Evolutionary conservation across 78 protist species (phyloP).

Genomic region (Carpediemonas membranifera): DNA sequence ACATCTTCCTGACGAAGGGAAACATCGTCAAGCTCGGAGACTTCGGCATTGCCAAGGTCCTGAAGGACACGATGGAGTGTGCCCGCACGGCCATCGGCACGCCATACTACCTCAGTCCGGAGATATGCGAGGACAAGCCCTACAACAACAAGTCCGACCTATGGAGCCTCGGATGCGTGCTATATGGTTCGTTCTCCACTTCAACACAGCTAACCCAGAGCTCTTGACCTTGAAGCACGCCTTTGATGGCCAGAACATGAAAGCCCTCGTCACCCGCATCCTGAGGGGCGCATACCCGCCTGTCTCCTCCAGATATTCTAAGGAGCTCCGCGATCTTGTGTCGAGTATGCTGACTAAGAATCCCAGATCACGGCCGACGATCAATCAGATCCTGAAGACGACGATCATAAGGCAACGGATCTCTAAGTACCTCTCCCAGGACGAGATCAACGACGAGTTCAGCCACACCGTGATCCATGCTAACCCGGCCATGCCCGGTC

Average conservation of each 20-base stretch:
- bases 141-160: conserved; percentile 51
- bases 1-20: background rate
- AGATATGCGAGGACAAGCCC: conserved; percentile 56
- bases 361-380: conserved; percentile 52
- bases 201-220: background rate
- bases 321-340: conserved; percentile 35
- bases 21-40: conserved; percentile 26
- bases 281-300: conserved; percentile 24
- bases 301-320: conserved; percentile 42
- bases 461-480: conserved; percentile 19
- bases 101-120: conserved; percentile 67
- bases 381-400: conserved; percentile 29
- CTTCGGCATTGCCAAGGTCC: conserved; percentile 37
- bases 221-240: conserved; percentile 29
- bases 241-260: conserved; percentile 24
- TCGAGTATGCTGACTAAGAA: conserved; percentile 38
- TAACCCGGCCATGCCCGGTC: conserved; percentile 1
- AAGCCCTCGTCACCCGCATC: conserved; percentile 15
- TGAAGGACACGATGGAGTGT: conserved; percentile 8
- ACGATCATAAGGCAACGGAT: conserved; percentile 22
- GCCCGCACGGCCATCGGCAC: conserved; percentile 43
- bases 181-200: background rate
- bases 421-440: background rate
- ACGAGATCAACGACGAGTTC: conserved; percentile 15
- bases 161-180: conserved; percentile 47